Conservation (phyloP, 768 basidiomycete species). For the Daedaleopsis sinensis region DNA sequence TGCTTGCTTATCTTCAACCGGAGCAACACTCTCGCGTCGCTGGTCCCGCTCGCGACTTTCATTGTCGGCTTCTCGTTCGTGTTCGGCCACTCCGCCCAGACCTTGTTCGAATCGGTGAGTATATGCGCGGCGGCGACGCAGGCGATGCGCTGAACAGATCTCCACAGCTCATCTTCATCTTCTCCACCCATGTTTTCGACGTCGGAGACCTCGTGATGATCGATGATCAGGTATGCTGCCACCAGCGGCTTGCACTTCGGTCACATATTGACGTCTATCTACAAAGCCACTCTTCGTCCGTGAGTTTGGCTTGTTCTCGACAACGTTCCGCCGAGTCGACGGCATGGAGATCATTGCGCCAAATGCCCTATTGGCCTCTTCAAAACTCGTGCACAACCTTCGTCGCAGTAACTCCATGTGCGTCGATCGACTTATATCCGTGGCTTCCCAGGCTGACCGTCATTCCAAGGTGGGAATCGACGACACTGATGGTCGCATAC, state of each 20-base stretch:
- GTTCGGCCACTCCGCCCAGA: conserved; percentile 81
- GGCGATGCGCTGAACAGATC: not conserved
- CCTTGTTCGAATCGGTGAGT: conserved; percentile 74
- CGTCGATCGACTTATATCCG: conserved; percentile 25
- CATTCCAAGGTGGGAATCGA: conserved; percentile 62
- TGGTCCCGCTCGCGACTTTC: conserved; percentile 79
- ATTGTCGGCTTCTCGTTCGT: conserved; percentile 86
- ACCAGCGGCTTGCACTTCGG: not conserved
- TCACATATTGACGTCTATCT: conserved; percentile 19
- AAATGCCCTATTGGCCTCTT: conserved; percentile 67
- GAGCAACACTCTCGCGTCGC: conserved; percentile 63
- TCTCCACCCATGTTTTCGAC: conserved; percentile 85
- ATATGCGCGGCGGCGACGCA: not conserved
- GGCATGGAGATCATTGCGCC: conserved; percentile 82
- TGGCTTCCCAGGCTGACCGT: not conserved
- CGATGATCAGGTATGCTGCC: conserved; percentile 58
- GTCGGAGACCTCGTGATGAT: conserved; percentile 84
- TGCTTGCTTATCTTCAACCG: conserved; percentile 78
- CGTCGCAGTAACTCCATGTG: conserved; percentile 76
- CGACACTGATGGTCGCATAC: conserved; percentile 65
- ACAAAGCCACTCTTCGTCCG: conserved; percentile 53
- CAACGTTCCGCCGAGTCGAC: conserved; percentile 78
- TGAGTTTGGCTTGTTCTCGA: conserved; percentile 82
- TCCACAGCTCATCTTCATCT: conserved; percentile 76
- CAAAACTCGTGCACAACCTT: conserved; percentile 79